A percentile compares a stretch with the other conserved stretches of the same genome.
Conservation (phyloP, 1,284 basidiomycete genomes). For the Sporisorium scitamineum region DNA sequence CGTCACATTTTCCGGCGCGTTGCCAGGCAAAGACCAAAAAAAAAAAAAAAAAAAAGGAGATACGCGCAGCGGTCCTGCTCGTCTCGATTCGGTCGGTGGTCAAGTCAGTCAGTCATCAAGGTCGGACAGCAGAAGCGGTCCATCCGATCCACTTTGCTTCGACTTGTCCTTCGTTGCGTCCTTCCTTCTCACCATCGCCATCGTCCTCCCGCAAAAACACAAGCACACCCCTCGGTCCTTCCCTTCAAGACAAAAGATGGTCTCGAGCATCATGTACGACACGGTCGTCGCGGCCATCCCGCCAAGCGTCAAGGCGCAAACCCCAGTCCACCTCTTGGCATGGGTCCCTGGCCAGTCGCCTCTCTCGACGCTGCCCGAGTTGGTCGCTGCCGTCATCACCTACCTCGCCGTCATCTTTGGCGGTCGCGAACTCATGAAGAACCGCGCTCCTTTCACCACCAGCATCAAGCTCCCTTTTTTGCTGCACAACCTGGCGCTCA, state of each 20-base stretch:
- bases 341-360: slow-evolving; percentile 62
- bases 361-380: slow-evolving; percentile 53
- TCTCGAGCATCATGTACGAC: slow-evolving; percentile 51
- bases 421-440: slow-evolving; percentile 84
- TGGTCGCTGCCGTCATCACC: slow-evolving; percentile 74
- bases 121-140: neutral
- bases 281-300: slow-evolving; percentile 44
- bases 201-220: neutral
- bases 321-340: slow-evolving; percentile 42
- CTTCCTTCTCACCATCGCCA: slow-evolving; percentile 19
- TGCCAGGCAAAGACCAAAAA: neutral
- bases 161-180: neutral
- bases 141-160: neutral
- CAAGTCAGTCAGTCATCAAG: neutral
- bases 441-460: slow-evolving; percentile 73
- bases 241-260: slow-evolving; percentile 29
- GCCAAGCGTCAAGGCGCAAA: slow-evolving; percentile 31
- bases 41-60: neutral
- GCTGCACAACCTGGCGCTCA: slow-evolving; percentile 89
- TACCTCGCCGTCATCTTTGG: slow-evolving; percentile 93
- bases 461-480: slow-evolving; percentile 82
- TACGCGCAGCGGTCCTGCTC: neutral
- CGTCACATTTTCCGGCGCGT: neutral
- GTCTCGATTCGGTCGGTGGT: neutral
- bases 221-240: neutral